Evolutionary conservation across 805 yeast genomes (phyloP), one percentile per base, ranked within the genome.

Genomic region (Candida chauliodis): DNA sequence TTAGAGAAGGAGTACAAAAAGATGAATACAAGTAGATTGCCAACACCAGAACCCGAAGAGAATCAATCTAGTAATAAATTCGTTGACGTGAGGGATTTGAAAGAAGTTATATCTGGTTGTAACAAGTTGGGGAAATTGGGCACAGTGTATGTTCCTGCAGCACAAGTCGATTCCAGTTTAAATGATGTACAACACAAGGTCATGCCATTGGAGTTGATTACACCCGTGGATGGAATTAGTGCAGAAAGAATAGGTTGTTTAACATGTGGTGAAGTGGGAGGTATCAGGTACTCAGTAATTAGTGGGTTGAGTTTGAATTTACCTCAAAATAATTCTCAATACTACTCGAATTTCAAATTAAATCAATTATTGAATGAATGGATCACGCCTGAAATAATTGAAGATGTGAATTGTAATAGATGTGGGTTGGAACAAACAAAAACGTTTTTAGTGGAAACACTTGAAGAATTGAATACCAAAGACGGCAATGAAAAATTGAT

Each of bases 391-490:
- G 99, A 91, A 55, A 77, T 84, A 16, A 89, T 91, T 42, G 90
- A 87, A 48, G 96, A 89, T 32, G 99, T 91, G 25, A 91, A 89
- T 59, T 91, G 99, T 66, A 88, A 90, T 53, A 73, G 98, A 51
- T 91, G 98, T 67, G 91, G 95, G 2, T 68, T 91, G 47, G 58
- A 59, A 20, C 80, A 79, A 42, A 81, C 85, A 9, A 63, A 60
- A 36, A 71, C 68, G n/a, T 78, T 72, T 45, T 59, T 82, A 23
- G 36, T 49, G 14, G 65, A 58, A 11, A 73, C 73, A 44, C 37
- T 72, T 3, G 48, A 50, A 3, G 49, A 37, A 13, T 32, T 80
- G 19, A 40, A 52, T 9, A 49, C 52, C 10, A 71, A 90, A 43
- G 50, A 54, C 2, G 72, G 67, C 5, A 71, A 79, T 34, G 63